These are phyloP conservation scores for Achaetomium macrosporum DNA, from an alignment of 2,329 filamentous ascomycete species.

Conservation along the genomic window DNA sequence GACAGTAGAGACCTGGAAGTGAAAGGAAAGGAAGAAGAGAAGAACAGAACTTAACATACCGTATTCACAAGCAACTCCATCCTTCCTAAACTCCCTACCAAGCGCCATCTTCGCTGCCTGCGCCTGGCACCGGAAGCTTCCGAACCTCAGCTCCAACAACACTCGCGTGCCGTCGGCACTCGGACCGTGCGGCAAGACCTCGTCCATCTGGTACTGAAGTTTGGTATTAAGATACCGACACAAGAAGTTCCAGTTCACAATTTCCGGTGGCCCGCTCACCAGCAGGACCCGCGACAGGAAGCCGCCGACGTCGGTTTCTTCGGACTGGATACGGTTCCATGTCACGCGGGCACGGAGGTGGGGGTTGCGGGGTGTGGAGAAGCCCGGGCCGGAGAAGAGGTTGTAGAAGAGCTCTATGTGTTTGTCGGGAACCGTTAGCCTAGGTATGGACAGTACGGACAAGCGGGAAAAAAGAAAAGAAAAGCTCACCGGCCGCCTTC, in stretches of 20 bases:
- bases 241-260: slow-evolving; percentile 41
- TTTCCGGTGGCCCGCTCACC: slow-evolving; percentile 38
- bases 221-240: slow-evolving; percentile 36
- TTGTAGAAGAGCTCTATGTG: slow-evolving; percentile 28
- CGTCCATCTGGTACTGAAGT: slow-evolving; percentile 45
- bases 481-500: slow-evolving; percentile 27
- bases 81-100: slow-evolving; percentile 23
- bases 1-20: too few relatives aligned
- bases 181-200: slow-evolving; percentile 23
- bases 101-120: slow-evolving; percentile 38
- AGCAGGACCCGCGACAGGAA: slow-evolving; percentile 44
- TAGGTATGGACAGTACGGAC: not conserved
- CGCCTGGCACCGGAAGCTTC: slow-evolving; percentile 50
- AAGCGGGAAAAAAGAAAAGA: not conserved
- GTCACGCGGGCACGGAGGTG: slow-evolving; percentile 31
- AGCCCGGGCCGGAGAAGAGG: slow-evolving; percentile 25
- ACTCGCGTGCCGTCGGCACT: slow-evolving; percentile 6
- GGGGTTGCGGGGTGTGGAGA: slow-evolving; percentile 32
- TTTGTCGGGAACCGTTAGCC: not conserved
- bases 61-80: slow-evolving; percentile 19
- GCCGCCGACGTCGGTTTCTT: slow-evolving; percentile 25
- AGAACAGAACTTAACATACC: slow-evolving; percentile 14
- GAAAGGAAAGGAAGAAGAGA: too few relatives aligned
- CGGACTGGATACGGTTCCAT: slow-evolving; percentile 45
- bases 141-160: slow-evolving; percentile 44